Percentiles rank a stretch among this genome's conserved stretches.
These are phyloP conservation scores for Fagopyrum tataricum DNA, from an alignment of 148 eudicot species.

Conservation along the genomic window DNA sequence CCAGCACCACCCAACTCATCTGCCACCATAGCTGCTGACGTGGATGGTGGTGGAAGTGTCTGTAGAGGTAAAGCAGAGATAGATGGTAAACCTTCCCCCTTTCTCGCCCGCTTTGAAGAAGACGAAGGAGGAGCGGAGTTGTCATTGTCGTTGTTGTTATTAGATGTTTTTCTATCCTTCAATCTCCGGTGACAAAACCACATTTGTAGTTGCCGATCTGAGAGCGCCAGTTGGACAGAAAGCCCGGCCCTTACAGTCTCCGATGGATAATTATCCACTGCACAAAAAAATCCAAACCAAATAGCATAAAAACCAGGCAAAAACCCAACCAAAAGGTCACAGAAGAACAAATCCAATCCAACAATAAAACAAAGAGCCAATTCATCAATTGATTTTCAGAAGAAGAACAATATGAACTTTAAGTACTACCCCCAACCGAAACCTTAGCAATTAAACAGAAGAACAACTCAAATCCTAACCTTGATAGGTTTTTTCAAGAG, in stretches of 20 bases:
- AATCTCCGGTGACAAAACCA: slow-evolving; percentile 95
- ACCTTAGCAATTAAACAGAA: too few relatives aligned
- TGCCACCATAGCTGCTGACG: slow-evolving; percentile 23
- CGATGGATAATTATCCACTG: slow-evolving; percentile 69
- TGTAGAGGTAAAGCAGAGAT: slow-evolving; percentile 23
- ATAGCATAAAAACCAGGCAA: neutral
- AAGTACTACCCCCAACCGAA: neutral
- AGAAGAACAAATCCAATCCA: neutral
- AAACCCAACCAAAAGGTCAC: neutral
- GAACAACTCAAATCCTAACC: slow-evolving; percentile 25
- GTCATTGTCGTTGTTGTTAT: neutral
- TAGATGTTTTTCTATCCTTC: slow-evolving; percentile 52
- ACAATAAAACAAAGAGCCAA: neutral
- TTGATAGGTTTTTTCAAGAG: slow-evolving; percentile 75
- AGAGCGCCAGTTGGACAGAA: slow-evolving; percentile 58
- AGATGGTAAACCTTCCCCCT: slow-evolving; percentile 32
- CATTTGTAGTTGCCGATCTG: slow-evolving; percentile 95
- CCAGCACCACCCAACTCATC: slow-evolving; percentile 32
- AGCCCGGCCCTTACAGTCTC: slow-evolving; percentile 72
- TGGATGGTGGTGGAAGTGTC: slow-evolving; percentile 21
- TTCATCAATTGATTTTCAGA: neutral
- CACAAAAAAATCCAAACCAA: slow-evolving; percentile 9
- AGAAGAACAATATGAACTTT: neutral
- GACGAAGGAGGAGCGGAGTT: slow-evolving; percentile 13
- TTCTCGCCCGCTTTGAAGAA: slow-evolving; percentile 32